Evolutionary conservation across 1,284 basidiomycete genomes (phyloP).

Genomic region (Moesziomyces parantarcticus): DNA sequence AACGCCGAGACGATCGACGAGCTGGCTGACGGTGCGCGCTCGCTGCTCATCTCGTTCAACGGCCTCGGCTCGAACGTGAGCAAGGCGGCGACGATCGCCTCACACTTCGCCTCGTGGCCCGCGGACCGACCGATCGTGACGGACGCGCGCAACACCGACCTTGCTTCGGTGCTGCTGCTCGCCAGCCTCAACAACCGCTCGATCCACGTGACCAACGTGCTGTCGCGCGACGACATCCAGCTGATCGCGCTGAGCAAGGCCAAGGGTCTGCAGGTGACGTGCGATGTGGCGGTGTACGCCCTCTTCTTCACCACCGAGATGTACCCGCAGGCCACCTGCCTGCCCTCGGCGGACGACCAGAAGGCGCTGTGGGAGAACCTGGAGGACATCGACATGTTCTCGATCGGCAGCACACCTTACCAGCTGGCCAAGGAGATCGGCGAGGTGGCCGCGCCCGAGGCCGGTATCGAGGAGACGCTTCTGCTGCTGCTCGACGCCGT

Average conservation of each 20-base stretch:
- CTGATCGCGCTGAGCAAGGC: slow-evolving; percentile 94
- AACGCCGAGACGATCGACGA: slow-evolving; percentile 50
- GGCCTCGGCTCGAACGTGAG: slow-evolving; percentile 51
- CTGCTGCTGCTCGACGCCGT: slow-evolving; percentile 90
- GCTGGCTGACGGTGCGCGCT: slow-evolving; percentile 58
- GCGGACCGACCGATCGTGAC: slow-evolving; percentile 90
- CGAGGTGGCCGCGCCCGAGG: slow-evolving; percentile 76
- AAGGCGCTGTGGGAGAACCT: slow-evolving; percentile 87
- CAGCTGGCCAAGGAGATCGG: slow-evolving; percentile 78
- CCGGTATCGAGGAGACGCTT: slow-evolving; percentile 88
- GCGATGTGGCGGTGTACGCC: slow-evolving; percentile 92
- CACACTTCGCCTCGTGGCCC: slow-evolving; percentile 92
- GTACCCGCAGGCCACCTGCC: slow-evolving; percentile 71
- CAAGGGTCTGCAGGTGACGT: slow-evolving; percentile 92
- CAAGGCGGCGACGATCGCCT: slow-evolving; percentile 74
- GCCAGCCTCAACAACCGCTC: slow-evolving; percentile 90
- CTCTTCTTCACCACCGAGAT: slow-evolving; percentile 87
- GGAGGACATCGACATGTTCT: slow-evolving; percentile 88
- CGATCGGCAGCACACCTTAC: slow-evolving; percentile 86
- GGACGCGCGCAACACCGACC: slow-evolving; percentile 88
- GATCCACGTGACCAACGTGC: slow-evolving; percentile 94
- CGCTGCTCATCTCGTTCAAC: slow-evolving; percentile 62
- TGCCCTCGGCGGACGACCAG: slow-evolving; percentile 85
- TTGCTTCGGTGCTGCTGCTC: slow-evolving; percentile 91
- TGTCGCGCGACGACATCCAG: slow-evolving; percentile 85